Evolutionary conservation across 371 early-diverging fungal species (phyloP).

Genomic region (Mucor circinelloides): DNA sequence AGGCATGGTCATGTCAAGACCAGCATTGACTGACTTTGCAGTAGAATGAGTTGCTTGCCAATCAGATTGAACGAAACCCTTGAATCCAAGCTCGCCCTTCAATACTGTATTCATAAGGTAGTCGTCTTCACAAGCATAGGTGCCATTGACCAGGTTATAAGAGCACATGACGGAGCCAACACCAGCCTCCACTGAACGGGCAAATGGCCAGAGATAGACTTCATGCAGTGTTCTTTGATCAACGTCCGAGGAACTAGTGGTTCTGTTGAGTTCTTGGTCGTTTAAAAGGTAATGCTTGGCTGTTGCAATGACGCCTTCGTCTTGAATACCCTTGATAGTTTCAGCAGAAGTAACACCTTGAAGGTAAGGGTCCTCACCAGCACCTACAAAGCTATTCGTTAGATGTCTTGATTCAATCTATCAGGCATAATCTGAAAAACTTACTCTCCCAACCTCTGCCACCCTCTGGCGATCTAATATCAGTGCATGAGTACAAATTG

Average conservation of each 20-base stretch:
- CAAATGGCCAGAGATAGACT: constrained; percentile 60
- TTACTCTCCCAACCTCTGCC: constrained; percentile 61
- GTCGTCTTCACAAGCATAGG: constrained; percentile 57
- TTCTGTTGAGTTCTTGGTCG: constrained; percentile 49
- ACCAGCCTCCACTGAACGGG: constrained; percentile 54
- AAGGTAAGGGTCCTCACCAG: constrained; percentile 67
- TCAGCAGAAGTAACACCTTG: constrained; percentile 36
- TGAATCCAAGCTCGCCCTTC: constrained; percentile 55
- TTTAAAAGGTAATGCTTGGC: constrained; percentile 57
- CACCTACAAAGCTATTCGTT: background rate
- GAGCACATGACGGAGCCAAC: constrained; percentile 60
- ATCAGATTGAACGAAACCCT: constrained; percentile 44
- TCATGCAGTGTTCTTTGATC: constrained; percentile 61
- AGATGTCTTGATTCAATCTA: background rate
- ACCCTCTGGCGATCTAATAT: constrained; percentile 27
- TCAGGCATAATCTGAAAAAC: background rate
- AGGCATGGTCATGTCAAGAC: constrained; percentile 67
- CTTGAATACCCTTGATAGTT: constrained; percentile 42
- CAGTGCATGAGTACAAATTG: background rate
- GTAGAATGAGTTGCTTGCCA: constrained; percentile 41
- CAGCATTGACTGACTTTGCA: constrained; percentile 38
- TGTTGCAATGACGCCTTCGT: constrained; percentile 50
- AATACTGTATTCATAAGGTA: constrained; percentile 43
- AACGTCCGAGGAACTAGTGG: constrained; percentile 29
- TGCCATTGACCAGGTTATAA: constrained; percentile 56